A percentile compares a stretch with the other conserved stretches of the same genome.
Evolutionary conservation across 2,329 filamentous ascomycete species (phyloP).

Genomic region (Fusarium avenaceum): DNA sequence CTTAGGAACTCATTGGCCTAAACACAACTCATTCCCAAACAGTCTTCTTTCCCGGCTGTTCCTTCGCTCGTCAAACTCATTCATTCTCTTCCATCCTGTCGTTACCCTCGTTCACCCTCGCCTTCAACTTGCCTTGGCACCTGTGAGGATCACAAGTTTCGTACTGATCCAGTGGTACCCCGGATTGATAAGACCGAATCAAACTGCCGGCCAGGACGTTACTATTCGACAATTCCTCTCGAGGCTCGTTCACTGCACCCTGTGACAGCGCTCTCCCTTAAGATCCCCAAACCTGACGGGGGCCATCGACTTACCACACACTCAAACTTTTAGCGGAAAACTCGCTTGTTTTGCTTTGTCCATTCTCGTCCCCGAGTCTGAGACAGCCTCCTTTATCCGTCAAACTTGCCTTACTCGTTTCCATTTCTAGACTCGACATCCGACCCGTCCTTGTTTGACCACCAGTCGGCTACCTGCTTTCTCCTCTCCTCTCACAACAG

Average conservation of each 20-base stretch:
- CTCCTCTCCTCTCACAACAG: constrained; percentile 29
- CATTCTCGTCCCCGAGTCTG: constrained; percentile 41
- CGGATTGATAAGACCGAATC: constrained; percentile 40
- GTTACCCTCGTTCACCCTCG: constrained; percentile 30
- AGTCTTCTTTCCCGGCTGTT: constrained; percentile 28
- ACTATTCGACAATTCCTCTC: constrained; percentile 23
- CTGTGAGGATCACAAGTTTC: constrained; percentile 30
- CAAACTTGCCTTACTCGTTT: constrained; percentile 41
- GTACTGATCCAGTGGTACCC: constrained; percentile 35
- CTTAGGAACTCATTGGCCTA: constrained; percentile 36
- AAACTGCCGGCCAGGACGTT: constrained; percentile 42
- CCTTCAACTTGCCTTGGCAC: constrained; percentile 18
- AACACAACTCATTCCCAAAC: constrained; percentile 35
- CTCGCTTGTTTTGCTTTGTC: constrained; percentile 41
- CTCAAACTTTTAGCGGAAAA: constrained; percentile 33
- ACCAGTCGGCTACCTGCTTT: constrained; percentile 32
- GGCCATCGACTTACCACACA: constrained; percentile 27
- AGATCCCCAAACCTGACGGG: constrained; percentile 39
- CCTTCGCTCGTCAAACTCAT: constrained; percentile 32
- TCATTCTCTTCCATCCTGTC: constrained; percentile 34
- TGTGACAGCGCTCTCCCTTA: constrained; percentile 42
- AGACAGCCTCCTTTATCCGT: constrained; percentile 46
- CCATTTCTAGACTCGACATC: constrained; percentile 34
- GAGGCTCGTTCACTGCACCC: constrained; percentile 13
- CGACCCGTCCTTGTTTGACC: constrained; percentile 33